Evolutionary conservation across 192 early-diverging fungal genomes (phyloP), one percentile per base, ranked within the genome.

Genomic region (Lobosporangium transversale): DNA sequence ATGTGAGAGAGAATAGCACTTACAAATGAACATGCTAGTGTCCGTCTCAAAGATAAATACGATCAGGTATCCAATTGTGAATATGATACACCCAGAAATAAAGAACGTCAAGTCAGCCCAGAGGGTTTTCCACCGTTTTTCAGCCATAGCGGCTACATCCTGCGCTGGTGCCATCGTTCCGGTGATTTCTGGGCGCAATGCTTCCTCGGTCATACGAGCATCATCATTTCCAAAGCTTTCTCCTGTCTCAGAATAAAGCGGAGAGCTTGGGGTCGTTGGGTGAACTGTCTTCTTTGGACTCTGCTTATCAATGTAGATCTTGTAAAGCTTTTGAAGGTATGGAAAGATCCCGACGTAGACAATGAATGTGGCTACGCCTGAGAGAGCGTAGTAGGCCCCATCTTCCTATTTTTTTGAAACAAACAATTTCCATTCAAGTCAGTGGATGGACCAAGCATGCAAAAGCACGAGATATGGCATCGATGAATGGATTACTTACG

Each of bases 341-440:
- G 71, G 71, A 17, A 75, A 75, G 26, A 75, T 60, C 3, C 17
- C 51, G 4, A 66, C 44, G 35, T 75, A 75, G 45, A 66, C 63
- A 20, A 75, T 21, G 26, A 75, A 55, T 9, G 51, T 40, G 1
- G 57, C 52, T 7, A 44, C 51, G 32, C 71, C 71, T 0, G 14
- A 23, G 17, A 66, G 35, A 9, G 57, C 18, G 26, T 37, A 8
- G 32, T 75, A 75, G 26, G 31, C n/a, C 0, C 35, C 44, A 50
- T 62, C 57, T 24, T 62, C 27, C 50, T 32, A 8, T 54, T 33
- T 27, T 48, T 21, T 18, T 48, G n/a, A n/a, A n/a, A n/a, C n/a
- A n/a, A n/a, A n/a, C n/a, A n/a, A n/a, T n/a, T n/a, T n/a, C n/a
- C n/a, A n/a, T n/a, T n/a, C n/a, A n/a, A n/a, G n/a, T n/a, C n/a